Base-by-base conservation (phyloP, 139 green algal species). In the Chlorella sorokiniana region DNA sequence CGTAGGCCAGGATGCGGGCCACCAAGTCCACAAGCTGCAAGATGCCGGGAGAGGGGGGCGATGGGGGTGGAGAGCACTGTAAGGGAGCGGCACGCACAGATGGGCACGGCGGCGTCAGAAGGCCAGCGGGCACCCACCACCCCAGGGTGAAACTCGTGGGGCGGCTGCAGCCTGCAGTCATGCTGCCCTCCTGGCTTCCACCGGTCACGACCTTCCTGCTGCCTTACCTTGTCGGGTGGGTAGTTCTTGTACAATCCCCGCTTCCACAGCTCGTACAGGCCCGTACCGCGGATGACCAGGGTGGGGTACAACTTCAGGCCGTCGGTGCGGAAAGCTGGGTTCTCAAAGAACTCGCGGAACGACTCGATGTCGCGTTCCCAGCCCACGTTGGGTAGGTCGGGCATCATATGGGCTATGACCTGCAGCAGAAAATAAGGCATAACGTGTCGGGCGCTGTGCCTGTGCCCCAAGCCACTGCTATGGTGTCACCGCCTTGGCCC, bases 251-350 rank as follows among this genome's bases (percentile, higher is more conserved):
- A 99, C 76, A 96, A 83, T 37, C 96, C 96, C 22, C 90, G 91
- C 90, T 98, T 98, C 96, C 96, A 99, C 42, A 99, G 92, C 91
- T 99, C 96, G 86, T 99, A 99, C 71, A 99, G 90, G 10, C 96
- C 96, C 6, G 96, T 99, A 71, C 96, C 93, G 76, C 90, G 71
- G 69, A 94, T 94, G 59, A 93, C 89, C 61, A 96, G 87, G 4
- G 91, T 96, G 42, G 92, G 92, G 77, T 96, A 95, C n/a, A 96
- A 29, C 90, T 99, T 99, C 27, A 99, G 90, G 23, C 96, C 96
- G 77, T 99, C 96, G 4, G 94, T 88, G 9, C 93, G 84, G 85
- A 98, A 99, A 70, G 90, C 93, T 0, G 96, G 96, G 81, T 96
- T 98, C 68, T 99, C 95, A 78, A 99, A 99, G 68, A 99, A 99